Base-by-base conservation (phyloP, 176 grass and related monocot species). In the Dendrocalamus sinicus region DNA sequence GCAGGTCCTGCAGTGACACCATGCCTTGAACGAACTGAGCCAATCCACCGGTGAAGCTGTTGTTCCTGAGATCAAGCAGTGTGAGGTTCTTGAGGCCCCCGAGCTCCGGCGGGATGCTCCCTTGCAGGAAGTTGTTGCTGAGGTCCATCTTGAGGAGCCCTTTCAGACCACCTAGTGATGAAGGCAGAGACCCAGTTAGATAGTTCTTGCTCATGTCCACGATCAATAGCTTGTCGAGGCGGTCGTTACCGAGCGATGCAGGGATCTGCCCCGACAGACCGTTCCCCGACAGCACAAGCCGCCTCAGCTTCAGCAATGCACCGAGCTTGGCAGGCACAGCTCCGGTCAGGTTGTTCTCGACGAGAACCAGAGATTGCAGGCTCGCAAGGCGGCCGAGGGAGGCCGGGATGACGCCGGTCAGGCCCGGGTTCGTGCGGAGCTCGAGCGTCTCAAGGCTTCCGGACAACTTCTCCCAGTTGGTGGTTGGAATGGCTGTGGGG, bases 121-220 rank as follows among this genome's bases (percentile, higher is more conserved):
- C 90, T 0, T 88, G 64, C 9, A 99, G 80, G 1, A 10, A 54
- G 67, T 99, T 99, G 88, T 81, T 92, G 86, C 92, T 99, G 28
- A 99, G 55, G 66, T 99, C 97, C 76, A 99, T 83, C 84, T 94
- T 94, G 10, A 96, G 85, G 20, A 99, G 92, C 60, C 92, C 90
- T 17, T 15, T 90, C 12, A 94, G 80, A 10, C 70, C 66, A 86
- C 90, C 90, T 91, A 91, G 86, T 32, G 87, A 92, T 5, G 58
- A 55, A 92, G 92, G 91, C 19, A 96, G 91, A 87, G 85, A 81
- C 62, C 92, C 96, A 23, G 82, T 87, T 74, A 90, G 88, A 66
- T 2, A 58, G 76, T 93, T 94, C 67, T 70, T 67, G 75, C 89
- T 89, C 58, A 89, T 50, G 87, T 92, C 93, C 86, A 97, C 6